Evolutionary conservation across 495 filamentous ascomycete genomes (phyloP), one percentile per base, ranked within the genome.

Genomic region (Talaromyces ruber): DNA sequence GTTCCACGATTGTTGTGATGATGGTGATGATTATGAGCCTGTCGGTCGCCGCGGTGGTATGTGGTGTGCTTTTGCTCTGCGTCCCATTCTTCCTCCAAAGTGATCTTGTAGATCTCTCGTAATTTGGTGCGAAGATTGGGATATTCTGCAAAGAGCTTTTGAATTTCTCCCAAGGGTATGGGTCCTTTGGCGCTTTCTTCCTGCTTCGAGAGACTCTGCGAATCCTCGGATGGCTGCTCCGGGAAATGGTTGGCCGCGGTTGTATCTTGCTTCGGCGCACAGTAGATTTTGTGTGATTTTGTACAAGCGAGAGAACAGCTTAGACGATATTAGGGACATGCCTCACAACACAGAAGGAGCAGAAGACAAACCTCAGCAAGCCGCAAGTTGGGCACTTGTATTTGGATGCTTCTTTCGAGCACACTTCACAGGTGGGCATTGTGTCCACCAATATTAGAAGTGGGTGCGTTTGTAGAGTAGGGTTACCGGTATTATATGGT

Each of bases 261-360:
- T 25, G 66, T 65, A 14, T 54, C 63, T 53, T 67, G 63, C 64
- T 76, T 76, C 16, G 76, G 74, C 24, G 76, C 70, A 63, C 77
- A 79, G 61, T 77, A 78, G 45, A 78, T 77, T 66, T 80, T 87
- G 74, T 92, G 88, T 28, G 78, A 71, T 64, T 82, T 84, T 61
- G 82, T 88, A 71, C 88, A 92, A 25, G 79, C 73, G 52, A 89
- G 77, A 1, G 88, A 91, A 66, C 88, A 92, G 67, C 88, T 92
- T 7, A 34, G 22, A 3, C 51, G 25, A n/a, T 16, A 39, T 22
- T 16, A 51, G 43, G n/a, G 28, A 51, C 21, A 25, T 6, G 12
- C 12, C 8, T 14, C n/a, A 30, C 25, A 25, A 34, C 5, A n/a
- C 5, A 12, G 11, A 30, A 4, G 18, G 14, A 16, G 50, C 12